Evolutionary conservation across 2,329 filamentous ascomycete genomes (phyloP), one percentile per base, ranked within the genome.

Genomic region (Neoscytalidium dimidiatum): DNA sequence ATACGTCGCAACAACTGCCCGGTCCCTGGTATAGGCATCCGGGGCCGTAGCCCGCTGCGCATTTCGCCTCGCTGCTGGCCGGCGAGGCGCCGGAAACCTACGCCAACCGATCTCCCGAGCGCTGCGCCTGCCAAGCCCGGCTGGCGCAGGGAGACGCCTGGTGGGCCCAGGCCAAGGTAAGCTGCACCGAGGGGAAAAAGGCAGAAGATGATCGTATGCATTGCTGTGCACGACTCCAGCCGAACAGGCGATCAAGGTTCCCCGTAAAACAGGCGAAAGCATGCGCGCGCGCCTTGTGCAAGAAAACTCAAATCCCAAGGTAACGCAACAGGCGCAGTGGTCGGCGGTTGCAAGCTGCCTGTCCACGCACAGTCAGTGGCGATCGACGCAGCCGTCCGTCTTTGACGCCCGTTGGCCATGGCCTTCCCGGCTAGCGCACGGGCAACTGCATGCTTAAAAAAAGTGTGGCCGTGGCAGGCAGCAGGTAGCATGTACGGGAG

Each of bases 351-450:
- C 19, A 35, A 46, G 17, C 38, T 60, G 56, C 26, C 38, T 60
- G 56, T 35, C 38, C n/a, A 41, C 38, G 19, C 38, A 41, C 38
- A 41, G 6, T n/a, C 38, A 21, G 26, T 33, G 26, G 29, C 38
- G 56, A 60, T 60, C 56, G 56, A 60, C 56, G 56, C 56, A 60
- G 56, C 56, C 56, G 56, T 26, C 56, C 56, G 56, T 44, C 41
- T 29, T 41, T 46, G 41, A 46, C 56, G 56, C 56, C 52, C 56
- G 56, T 33, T 46, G n/a, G 38, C 56, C 56, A 46, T 28, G 41
- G 41, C 14, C 35, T 52, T 23, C 53, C 33, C 26, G 53, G 38
- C 41, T 46, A 60, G 28, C 26, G 56, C 56, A 60, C 56, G 41
- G 56, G 26, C 56, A 41, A 26, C 56, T 46, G 41, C 56, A 33